phyloP scores from a whole-genome alignment of 2,329 filamentous ascomycete species.

The Talaromyces pinophilus region DNA sequence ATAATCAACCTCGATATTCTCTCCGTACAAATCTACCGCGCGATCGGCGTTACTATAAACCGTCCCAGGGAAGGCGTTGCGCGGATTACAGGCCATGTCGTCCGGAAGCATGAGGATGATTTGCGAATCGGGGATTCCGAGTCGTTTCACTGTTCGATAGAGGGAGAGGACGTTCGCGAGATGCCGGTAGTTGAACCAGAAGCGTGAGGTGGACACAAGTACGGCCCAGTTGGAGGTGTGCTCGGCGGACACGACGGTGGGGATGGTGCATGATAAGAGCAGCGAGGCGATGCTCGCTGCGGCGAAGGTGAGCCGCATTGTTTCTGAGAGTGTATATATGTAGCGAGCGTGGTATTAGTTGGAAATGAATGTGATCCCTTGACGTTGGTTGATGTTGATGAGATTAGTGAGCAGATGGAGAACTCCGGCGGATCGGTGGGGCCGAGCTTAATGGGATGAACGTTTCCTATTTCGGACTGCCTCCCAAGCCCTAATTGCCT shows the following conservation, averaged over 20 bases:
- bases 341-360: background rate
- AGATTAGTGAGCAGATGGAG: constrained; percentile 1
- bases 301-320: constrained; percentile 11
- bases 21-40: constrained; percentile 91
- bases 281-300: constrained; percentile 25
- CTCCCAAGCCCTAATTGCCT: constrained; percentile 12
- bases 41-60: constrained; percentile 98
- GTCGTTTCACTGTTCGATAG: constrained; percentile 95
- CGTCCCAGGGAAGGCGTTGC: constrained; percentile 95
- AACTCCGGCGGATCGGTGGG: background rate
- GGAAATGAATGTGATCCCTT: background rate
- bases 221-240: constrained; percentile 99
- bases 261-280: constrained; percentile 31
- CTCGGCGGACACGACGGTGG: constrained; percentile 32
- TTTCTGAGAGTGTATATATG: background rate
- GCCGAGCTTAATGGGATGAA: background rate
- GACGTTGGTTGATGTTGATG: background rate
- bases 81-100: constrained; percentile 99
- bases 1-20: constrained; percentile 99
- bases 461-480: constrained; percentile 5
- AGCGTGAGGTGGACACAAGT: constrained; percentile 95
- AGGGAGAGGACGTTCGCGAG: constrained; percentile 96
- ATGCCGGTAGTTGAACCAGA: constrained; percentile 99
- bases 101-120: constrained; percentile 99
- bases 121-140: constrained; percentile 96